These are phyloP conservation scores for Xylariomycetidae sp. DNA, from an alignment of 2,329 filamentous ascomycete species.

Conservation along the genomic window DNA sequence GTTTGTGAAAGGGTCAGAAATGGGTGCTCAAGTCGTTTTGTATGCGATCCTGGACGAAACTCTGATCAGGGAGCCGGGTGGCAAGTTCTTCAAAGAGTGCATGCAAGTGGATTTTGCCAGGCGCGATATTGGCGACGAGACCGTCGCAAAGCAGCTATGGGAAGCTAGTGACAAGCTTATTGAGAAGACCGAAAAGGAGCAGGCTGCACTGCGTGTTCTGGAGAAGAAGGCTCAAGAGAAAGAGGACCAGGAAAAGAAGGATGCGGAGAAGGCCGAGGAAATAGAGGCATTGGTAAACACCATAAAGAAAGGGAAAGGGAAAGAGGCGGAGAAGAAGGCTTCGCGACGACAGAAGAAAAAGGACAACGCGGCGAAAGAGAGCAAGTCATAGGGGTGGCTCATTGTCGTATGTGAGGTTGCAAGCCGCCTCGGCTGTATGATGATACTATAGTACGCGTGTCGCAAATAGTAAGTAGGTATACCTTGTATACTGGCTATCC, in stretches of 20 bases:
- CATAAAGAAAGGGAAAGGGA: constrained; percentile 27
- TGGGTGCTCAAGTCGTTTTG: constrained; percentile 82
- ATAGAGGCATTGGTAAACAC: constrained; percentile 21
- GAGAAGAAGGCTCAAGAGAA: constrained; percentile 36
- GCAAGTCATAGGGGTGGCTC: too few species aligned
- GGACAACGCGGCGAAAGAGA: constrained; percentile 15
- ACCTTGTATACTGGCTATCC: too few species aligned
- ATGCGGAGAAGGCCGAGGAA: constrained; percentile 24
- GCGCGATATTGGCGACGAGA: constrained; percentile 71
- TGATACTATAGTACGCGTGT: too few species aligned
- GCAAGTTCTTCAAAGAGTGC: constrained; percentile 83
- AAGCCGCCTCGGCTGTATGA: too few species aligned
- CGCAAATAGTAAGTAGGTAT: too few species aligned
- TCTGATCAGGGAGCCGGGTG: constrained; percentile 59
- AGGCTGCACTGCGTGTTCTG: constrained; percentile 43
- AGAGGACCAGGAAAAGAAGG: constrained; percentile 22
- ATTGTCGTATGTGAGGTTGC: too few species aligned
- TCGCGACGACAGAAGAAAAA: constrained; percentile 27
- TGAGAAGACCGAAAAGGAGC: constrained; percentile 72
- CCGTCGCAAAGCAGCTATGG: constrained; percentile 80
- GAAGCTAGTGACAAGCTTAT: constrained; percentile 81
- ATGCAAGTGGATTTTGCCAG: constrained; percentile 66
- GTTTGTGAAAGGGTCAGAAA: constrained; percentile 74
- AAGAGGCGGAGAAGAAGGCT: constrained; percentile 25
- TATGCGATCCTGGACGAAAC: constrained; percentile 77